Evolutionary conservation across 345 rosid species (phyloP), one percentile per base, ranked within the genome.

Genomic region (Eucalyptus urophylla): DNA sequence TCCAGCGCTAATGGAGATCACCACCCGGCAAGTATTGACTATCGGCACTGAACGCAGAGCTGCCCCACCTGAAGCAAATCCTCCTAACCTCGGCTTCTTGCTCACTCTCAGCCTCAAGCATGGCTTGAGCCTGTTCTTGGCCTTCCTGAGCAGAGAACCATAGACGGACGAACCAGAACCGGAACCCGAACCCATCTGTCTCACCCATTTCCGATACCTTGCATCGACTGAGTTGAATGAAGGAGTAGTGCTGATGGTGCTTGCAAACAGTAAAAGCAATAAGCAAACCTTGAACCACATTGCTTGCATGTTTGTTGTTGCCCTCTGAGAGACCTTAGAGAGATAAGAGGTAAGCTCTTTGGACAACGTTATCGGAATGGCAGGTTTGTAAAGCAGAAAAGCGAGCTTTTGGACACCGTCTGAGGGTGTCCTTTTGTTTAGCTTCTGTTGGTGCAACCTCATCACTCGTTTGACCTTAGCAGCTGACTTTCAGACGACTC

Each of bases 1-100:
- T 49, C 94, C 95, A 69, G 94, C 89, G 40, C 91, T 49, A 40
- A 92, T 89, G 62, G 49, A 86, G 83, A 92, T 91, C 53, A 90
- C 89, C 80, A 90, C 94, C 54, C 94, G 88, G 90, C 93, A 93
- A 65, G 88, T 89, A 89, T 92, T 94, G 21, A 91, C n/a, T 49
- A 72, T 58, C 9, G 94, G 93, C 47, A 93, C 50, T 6, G 95
- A 72, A 69, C 44, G 44, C 11, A 72, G 44, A 37, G 81, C 81
- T 4, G 14, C 11, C 45, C 45, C 45, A 17, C 27, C 45, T 1
- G 25, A 19, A 72, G 81, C 81, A 33, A 72, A 37, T 72, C 45
- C 81, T 72, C 81, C 81, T 72, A 12, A 72, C 25, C 14, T 8
- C 44, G 14, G 44, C 37, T 69, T 33, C 44, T 69, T 69, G 80